Evolutionary conservation across 2,329 filamentous ascomycete species (phyloP).

Genomic region (Biscogniauxia marginata): DNA sequence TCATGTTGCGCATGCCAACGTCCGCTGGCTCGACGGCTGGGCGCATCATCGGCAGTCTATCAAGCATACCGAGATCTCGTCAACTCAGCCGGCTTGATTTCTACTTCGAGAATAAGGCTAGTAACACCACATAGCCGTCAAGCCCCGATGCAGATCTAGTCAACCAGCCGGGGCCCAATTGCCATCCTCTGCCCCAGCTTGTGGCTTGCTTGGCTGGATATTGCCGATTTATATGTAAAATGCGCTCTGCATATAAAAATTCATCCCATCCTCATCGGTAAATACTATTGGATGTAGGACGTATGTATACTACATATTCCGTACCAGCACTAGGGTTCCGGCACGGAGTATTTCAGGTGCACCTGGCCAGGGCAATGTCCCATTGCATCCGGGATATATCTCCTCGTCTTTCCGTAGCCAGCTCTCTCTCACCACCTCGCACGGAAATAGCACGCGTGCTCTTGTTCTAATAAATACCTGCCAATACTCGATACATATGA

Average conservation of each 20-base stretch:
- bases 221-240: background rate
- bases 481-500: background rate
- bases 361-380: no score
- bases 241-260: background rate
- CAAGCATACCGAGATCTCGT: background rate
- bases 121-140: background rate
- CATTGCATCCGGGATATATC: no score
- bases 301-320: background rate
- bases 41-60: background rate
- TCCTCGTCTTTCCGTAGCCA: no score
- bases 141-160: background rate
- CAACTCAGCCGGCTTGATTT: background rate
- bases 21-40: background rate
- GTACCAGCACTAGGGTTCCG: background rate
- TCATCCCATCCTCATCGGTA: background rate
- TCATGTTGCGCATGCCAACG: background rate
- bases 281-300: background rate
- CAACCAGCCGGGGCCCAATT: background rate
- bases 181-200: background rate
- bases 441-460: background rate
- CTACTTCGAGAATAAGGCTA: background rate
- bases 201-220: background rate
- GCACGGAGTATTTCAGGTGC: background rate
- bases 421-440: background rate
- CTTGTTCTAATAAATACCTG: background rate